phyloP scores from a whole-genome alignment of 805 yeast species.

The Wickerhamiella parazyma region DNA sequence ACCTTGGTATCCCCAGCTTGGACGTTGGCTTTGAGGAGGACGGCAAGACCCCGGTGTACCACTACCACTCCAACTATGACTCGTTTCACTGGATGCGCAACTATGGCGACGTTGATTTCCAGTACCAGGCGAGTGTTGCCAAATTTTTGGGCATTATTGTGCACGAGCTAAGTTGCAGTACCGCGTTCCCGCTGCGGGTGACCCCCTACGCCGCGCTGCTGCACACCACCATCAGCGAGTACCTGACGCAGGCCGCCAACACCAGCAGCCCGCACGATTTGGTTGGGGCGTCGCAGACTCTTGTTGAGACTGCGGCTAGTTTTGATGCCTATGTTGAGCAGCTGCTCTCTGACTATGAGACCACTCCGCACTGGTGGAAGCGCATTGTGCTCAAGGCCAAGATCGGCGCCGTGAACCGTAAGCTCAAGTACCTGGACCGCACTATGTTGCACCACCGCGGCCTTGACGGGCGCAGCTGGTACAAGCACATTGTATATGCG shows the following conservation, averaged over 20 bases:
- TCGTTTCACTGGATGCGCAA: constrained; percentile 56
- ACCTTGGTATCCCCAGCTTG: constrained; percentile 32
- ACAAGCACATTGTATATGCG: constrained; percentile 43
- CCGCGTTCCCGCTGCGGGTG: constrained; percentile 32
- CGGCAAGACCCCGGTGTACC: constrained; percentile 46
- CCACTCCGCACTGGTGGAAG: constrained; percentile 59
- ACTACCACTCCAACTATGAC: constrained; percentile 65
- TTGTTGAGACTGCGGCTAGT: constrained; percentile 23
- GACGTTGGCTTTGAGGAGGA: constrained; percentile 42
- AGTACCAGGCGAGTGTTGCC: constrained; percentile 42
- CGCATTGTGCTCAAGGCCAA: constrained; percentile 18
- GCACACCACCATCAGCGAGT: constrained; percentile 26
- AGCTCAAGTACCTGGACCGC: constrained; percentile 34
- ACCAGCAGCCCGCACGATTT: constrained; percentile 10
- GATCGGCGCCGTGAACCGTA: constrained; percentile 27
- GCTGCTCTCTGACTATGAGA: constrained; percentile 37
- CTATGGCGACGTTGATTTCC: constrained; percentile 49
- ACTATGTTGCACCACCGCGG: constrained; percentile 36
- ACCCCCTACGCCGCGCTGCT: constrained; percentile 31
- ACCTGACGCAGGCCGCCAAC: constrained; percentile 16
- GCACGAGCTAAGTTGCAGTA: constrained; percentile 36
- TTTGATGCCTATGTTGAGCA: constrained; percentile 38
- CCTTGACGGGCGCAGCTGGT: constrained; percentile 41
- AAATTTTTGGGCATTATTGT: constrained; percentile 40
- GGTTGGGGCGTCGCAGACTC: constrained; percentile 15